Evolutionary conservation across 176 grass and related monocot genomes (phyloP).

Genomic region (Chrysopogon serrulatus): DNA sequence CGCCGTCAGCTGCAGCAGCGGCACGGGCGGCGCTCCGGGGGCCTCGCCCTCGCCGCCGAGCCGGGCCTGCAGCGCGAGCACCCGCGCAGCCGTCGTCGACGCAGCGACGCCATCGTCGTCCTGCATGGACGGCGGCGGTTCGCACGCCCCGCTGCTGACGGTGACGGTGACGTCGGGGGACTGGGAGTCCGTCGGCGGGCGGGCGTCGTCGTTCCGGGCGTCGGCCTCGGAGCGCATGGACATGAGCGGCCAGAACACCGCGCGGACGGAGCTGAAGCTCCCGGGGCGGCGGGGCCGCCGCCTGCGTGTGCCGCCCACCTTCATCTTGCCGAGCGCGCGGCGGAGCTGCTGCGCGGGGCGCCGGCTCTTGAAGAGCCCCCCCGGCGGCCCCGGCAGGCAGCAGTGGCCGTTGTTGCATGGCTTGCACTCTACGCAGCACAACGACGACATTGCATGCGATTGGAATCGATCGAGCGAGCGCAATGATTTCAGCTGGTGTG

Average conservation of each 20-base stretch:
- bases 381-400: background rate
- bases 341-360: constrained; percentile 31
- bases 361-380: constrained; percentile 41
- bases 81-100: background rate
- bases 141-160: background rate
- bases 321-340: constrained; percentile 30
- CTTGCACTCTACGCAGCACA: constrained; percentile 37
- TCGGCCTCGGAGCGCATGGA: constrained; percentile 59
- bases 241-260: constrained; percentile 78
- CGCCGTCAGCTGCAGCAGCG: background rate
- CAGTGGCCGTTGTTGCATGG: constrained; percentile 24
- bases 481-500: background rate
- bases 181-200: background rate
- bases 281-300: background rate
- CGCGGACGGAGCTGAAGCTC: constrained; percentile 68
- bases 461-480: background rate
- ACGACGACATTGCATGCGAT: constrained; percentile 31
- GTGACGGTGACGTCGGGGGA: background rate
- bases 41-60: background rate
- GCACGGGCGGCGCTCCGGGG: background rate
- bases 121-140: constrained; percentile 11
- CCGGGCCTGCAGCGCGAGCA: constrained; percentile 21
- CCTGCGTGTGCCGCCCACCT: background rate
- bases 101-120: background rate
- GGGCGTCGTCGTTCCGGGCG: background rate